A percentile compares a stretch with the other conserved stretches of the same genome.
These are phyloP conservation scores for Exserohilum turcica DNA, from an alignment of 2,329 filamentous ascomycete genomes.

Conservation along the genomic window DNA sequence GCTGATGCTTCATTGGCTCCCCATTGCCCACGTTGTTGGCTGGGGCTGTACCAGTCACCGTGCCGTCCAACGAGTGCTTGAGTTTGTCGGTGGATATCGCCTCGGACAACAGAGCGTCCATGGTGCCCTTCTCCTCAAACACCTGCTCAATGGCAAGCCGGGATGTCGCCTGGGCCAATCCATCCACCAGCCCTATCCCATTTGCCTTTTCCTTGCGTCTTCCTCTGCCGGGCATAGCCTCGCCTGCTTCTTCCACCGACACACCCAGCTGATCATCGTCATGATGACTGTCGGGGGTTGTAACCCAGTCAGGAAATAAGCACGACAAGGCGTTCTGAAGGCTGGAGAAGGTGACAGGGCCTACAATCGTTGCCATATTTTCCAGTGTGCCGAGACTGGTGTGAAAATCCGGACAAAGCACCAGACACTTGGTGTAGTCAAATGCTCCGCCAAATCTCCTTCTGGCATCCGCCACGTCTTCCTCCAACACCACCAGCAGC, in stretches of 20 bases:
- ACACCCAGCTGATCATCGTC: background rate
- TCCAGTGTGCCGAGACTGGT: background rate
- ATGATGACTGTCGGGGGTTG: background rate
- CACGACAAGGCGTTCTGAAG: slow-evolving; percentile 1
- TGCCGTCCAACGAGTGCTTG: background rate
- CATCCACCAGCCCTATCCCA: background rate
- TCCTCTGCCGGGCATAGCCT: background rate
- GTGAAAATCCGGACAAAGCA: slow-evolving; percentile 5
- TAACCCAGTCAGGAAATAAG: slow-evolving; percentile 2
- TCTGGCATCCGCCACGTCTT: slow-evolving; percentile 1
- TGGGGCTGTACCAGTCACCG: background rate
- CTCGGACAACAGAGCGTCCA: background rate
- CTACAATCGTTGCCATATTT: background rate
- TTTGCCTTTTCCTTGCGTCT: background rate
- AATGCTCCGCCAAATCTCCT: background rate
- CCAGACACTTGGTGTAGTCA: background rate
- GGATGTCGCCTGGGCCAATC: background rate
- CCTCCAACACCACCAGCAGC: slow-evolving; percentile 2
- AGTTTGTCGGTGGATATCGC: background rate
- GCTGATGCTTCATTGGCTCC: background rate
- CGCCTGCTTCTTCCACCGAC: background rate
- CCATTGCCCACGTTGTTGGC: background rate
- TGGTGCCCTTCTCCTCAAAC: background rate
- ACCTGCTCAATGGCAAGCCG: background rate
- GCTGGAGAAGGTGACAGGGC: slow-evolving; percentile 6